phyloP scores from a whole-genome alignment of 306 rosid genomes.

The Notholithocarpus densiflorus region DNA sequence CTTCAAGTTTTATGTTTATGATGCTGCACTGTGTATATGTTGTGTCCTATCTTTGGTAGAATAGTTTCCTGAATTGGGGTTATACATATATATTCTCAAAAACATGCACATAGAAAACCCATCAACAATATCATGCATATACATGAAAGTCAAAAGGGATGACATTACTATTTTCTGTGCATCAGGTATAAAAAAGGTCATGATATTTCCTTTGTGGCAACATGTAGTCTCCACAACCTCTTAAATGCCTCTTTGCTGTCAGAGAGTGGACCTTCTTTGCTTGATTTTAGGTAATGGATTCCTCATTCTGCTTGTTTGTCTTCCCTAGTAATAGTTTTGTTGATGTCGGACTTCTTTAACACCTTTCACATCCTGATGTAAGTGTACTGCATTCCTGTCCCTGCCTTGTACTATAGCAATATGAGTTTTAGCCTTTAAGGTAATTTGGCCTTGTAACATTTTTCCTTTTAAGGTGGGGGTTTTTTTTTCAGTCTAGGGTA shows the following conservation, averaged over 20 bases:
- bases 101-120: background rate
- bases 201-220: constrained; percentile 73
- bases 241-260: constrained; percentile 76
- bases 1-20: constrained; percentile 10
- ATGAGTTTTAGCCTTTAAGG: background rate
- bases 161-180: constrained; percentile 17
- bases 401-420: background rate
- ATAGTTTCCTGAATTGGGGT: background rate
- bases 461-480: background rate
- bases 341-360: background rate
- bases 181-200: constrained; percentile 82
- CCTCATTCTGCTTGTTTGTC: constrained; percentile 12
- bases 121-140: constrained; percentile 3
- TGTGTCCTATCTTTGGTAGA: constrained; percentile 5
- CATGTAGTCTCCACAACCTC: constrained; percentile 83
- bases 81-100: background rate
- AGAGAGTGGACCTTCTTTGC: constrained; percentile 92
- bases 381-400: too few species aligned
- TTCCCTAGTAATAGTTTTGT: background rate
- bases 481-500: background rate
- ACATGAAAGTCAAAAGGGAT: background rate
- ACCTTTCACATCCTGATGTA: background rate
- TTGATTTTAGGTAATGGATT: constrained; percentile 79
- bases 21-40: constrained; percentile 11
- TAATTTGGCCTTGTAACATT: background rate